These are phyloP conservation scores for Guadua angustifolia DNA, from an alignment of 176 grass and related monocot species.

Conservation along the genomic window DNA sequence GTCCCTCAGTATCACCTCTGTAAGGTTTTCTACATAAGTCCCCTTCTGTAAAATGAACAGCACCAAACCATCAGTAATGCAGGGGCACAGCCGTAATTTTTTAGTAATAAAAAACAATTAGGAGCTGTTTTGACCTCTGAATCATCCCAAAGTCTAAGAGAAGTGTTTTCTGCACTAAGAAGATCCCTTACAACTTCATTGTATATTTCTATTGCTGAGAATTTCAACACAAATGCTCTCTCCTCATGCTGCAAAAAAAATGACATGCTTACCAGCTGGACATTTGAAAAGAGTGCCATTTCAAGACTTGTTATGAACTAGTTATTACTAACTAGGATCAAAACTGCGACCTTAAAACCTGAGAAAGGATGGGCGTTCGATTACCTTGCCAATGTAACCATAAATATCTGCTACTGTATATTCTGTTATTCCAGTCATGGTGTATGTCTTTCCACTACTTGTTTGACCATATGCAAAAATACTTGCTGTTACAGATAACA, in stretches of 20 bases:
- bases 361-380: background rate
- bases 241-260: constrained; percentile 77
- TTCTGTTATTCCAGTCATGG: constrained; percentile 94
- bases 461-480: constrained; percentile 99
- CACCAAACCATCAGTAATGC: constrained; percentile 41
- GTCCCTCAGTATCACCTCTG: constrained; percentile 72
- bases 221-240: constrained; percentile 94
- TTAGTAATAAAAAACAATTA: background rate
- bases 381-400: constrained; percentile 90
- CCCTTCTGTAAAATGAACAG: constrained; percentile 72
- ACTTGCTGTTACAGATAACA: constrained; percentile 58
- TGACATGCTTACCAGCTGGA: background rate
- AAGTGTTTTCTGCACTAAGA: constrained; percentile 62
- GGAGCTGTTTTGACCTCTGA: constrained; percentile 63
- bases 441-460: constrained; percentile 98
- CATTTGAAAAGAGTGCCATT: background rate
- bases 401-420: constrained; percentile 90
- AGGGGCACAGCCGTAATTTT: background rate
- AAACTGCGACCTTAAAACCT: background rate
- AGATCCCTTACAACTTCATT: constrained; percentile 94
- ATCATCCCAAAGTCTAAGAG: constrained; percentile 89
- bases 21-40: constrained; percentile 78
- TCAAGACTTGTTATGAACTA: background rate
- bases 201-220: constrained; percentile 95
- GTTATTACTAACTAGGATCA: background rate